Conservation (phyloP, 495 filamentous ascomycete species). For the Chaetomium fimeti region DNA sequence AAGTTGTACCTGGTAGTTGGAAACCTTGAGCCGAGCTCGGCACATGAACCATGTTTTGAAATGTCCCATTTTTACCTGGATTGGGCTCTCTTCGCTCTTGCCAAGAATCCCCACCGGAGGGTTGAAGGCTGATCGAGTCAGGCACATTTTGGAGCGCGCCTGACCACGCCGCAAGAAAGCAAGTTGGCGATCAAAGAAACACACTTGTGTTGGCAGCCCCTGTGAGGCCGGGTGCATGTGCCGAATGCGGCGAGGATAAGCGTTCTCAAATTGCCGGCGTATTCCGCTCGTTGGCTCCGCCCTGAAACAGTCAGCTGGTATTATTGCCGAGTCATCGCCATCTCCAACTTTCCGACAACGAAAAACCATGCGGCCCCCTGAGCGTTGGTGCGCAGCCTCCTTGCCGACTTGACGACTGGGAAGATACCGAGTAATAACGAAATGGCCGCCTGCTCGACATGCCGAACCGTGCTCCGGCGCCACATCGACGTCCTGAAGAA, state of each 20-base stretch:
- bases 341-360: slow-evolving; percentile 4
- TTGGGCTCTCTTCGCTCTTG: too few species aligned
- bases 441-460: slow-evolving; percentile 25
- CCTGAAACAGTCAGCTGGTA: slow-evolving; percentile 4
- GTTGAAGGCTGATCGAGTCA: neutral
- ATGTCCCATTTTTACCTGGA: too few species aligned
- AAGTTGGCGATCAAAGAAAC: neutral
- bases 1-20: too few species aligned
- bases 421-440: neutral
- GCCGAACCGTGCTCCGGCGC: slow-evolving; percentile 29
- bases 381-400: neutral
- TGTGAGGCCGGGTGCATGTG: neutral
- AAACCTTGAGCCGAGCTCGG: too few species aligned
- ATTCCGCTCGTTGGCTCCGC: slow-evolving; percentile 12
- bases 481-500: slow-evolving; percentile 24
- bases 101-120: neutral
- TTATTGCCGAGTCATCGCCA: slow-evolving; percentile 10
- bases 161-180: neutral
- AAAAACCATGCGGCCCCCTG: neutral
- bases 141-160: neutral
- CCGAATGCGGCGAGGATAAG: slow-evolving; percentile 10
- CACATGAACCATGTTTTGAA: too few species aligned
- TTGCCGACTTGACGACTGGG: neutral
- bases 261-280: neutral
- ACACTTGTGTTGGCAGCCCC: neutral